A percentile compares a stretch with the other conserved stretches of the same genome.
Conservation (phyloP, 805 yeast species). For the Candida loeiensis region DNA sequence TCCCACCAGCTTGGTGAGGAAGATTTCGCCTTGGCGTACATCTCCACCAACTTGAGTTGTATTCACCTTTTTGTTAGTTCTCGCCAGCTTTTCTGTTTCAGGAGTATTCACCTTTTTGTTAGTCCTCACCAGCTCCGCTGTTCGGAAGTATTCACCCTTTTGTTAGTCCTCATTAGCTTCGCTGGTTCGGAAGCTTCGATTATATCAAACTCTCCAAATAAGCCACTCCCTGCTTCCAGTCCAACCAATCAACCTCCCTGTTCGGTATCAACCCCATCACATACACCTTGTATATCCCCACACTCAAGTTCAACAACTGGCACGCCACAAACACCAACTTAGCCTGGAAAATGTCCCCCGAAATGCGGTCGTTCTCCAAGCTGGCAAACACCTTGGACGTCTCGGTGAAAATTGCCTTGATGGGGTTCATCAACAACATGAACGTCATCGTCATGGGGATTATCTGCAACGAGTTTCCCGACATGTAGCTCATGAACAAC, state of each 20-base stretch:
- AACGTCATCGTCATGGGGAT: conserved; percentile 88
- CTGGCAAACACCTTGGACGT: conserved; percentile 54
- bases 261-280: conserved; percentile 90
- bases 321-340: conserved; percentile 47
- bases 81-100: too few species aligned
- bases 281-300: conserved; percentile 83
- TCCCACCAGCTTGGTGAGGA: too few species aligned
- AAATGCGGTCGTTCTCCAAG: conserved; percentile 38
- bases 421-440: conserved; percentile 75
- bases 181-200: too few species aligned
- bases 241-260: conserved; percentile 84
- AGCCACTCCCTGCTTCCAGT: conserved; percentile 58
- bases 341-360: conserved; percentile 33
- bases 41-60: too few species aligned
- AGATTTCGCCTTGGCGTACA: too few species aligned
- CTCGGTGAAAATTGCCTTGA: conserved; percentile 61
- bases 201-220: conserved; percentile 4
- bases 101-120: too few species aligned
- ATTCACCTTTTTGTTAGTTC: too few species aligned
- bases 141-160: too few species aligned
- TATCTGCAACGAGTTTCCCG: conserved; percentile 85
- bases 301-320: conserved; percentile 54
- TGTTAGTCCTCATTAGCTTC: too few species aligned
- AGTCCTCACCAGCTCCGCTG: too few species aligned
- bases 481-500: conserved; percentile 83